Base-by-base conservation (phyloP, 495 filamentous ascomycete genomes). In the Hypoxylon subgilvum region DNA sequence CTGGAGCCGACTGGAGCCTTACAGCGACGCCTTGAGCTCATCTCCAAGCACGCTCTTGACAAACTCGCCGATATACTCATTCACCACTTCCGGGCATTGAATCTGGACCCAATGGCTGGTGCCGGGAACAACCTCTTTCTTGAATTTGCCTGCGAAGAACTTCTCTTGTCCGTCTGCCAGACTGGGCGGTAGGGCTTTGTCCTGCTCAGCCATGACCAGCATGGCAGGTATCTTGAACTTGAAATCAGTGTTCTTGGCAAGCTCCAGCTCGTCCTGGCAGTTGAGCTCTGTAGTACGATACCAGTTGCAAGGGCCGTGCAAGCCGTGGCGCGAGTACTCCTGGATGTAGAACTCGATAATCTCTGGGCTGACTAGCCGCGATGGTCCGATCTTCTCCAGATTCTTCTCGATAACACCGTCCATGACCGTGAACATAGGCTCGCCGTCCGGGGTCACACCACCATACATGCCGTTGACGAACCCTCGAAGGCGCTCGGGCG, bases 271-370 rank as follows among this genome's bases (percentile, higher is more conserved):
- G 44, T 96, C 90, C 7, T 89, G 77, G 66, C 78, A 88, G 68
- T 96, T 96, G 46, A 87, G 69, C 68, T 84, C 66, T 1, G 77
- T 70, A 2, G 84, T 88, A 12, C 88, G 81, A 70, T 97, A 97
- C 91, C 92, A 97, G 63, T 92, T 88, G 84, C 88, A 76, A 14
- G 89, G 87, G 2, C 89, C 90, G 59, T 86, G 82, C 47, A 97
- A 65, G 0, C 92, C 92, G 57, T 85, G 77, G n/a, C 83, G 79
- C 9, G 74, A 73, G 68, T 82, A 95, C 71, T 90, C 76, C 28
- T 82, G 74, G 12, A 82, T 82, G 69, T 96, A 96, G 71, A 83
- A 90, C 38, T 91, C 86, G 44, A 91, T 68, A 63, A 93, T 86
- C 79, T 87, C 82, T 48, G 83, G 78, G 57, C 70, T 80, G 63